Base-by-base conservation (phyloP, 225 moss, liverwort and hornwort genomes). In the Bryum argenteum region DNA sequence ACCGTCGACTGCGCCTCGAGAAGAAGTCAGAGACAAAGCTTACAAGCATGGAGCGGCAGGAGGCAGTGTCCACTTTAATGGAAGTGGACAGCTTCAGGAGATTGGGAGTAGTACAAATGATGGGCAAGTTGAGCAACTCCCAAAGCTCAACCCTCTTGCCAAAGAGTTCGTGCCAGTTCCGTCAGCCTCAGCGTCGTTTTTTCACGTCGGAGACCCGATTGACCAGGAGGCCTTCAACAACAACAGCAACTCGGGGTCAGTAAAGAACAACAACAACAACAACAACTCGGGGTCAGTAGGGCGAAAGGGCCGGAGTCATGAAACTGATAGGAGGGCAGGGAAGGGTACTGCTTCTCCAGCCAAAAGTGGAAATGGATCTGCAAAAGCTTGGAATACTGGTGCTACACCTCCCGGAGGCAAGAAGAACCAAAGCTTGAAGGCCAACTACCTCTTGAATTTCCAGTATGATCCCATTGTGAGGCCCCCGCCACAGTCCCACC, bases 381-480 rank as follows among this genome's bases (percentile, higher is more conserved):
- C 84, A 48, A 85, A 84, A 78, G 45, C 82, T 80, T 82, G 80
- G 79, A 77, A 86, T 82, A 38, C 72, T 58, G 88, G 89, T 54
- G 52, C 63, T 67, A 80, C 67, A 50, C 87, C 84, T 66, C 82
- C 85, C 51, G 92, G 85, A 54, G 79, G 84, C 73, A 89, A 88
- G 77, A 94, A 79, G 72, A 89, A 78, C 61, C 94, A 98, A 64
- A 84, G 75, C 58, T 88, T 80, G 65, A 92, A 80, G 70, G 97
- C 91, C 42, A 92, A 98, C 45, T 85, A 98, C 71, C 85, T 98
- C 8, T 24, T 98, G 61, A 98, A 98, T 54, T 98, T 98, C 66
- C 97, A 98, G 52, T 94, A 98, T 80, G 97, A 98, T 80, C 90
- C 90, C 10, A 91, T 94, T 67, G 77, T 83, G 53, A 88, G 97